These are phyloP conservation scores for Backusella macrospora DNA, from an alignment of 192 early-diverging fungal species.

Conservation along the genomic window DNA sequence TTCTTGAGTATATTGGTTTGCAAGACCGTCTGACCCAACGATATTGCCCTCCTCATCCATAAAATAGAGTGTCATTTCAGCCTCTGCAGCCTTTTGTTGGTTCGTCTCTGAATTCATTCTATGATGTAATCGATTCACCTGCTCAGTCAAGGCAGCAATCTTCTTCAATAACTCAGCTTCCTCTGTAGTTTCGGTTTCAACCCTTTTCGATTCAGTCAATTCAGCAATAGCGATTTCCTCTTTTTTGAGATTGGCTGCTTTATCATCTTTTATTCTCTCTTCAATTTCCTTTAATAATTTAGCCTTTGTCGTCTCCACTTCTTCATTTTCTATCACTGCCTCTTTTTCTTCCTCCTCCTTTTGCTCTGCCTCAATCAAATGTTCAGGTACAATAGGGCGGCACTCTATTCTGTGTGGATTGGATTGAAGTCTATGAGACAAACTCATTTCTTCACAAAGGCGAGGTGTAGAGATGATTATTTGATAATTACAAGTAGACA, in stretches of 20 bases:
- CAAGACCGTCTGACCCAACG: conserved; percentile 1
- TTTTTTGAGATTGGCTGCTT: neutral
- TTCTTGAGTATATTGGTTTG: neutral
- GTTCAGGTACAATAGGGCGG: conserved; percentile 63
- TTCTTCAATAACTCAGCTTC: neutral
- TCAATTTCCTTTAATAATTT: neutral
- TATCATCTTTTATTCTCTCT: neutral
- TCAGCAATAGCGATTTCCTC: neutral
- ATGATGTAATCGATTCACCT: conserved; percentile 12
- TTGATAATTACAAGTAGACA: conserved; percentile 72
- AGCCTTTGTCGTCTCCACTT: neutral
- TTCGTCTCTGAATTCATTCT: neutral
- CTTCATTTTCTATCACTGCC: too few relatives aligned
- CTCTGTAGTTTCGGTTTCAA: neutral
- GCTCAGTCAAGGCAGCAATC: conserved; percentile 19
- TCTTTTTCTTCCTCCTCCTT: neutral
- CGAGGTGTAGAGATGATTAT: conserved; percentile 76
- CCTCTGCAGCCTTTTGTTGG: neutral
- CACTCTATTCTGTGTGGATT: conserved; percentile 63
- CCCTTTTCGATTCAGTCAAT: neutral
- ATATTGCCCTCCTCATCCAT: conserved; percentile 22
- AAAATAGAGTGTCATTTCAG: conserved; percentile 3
- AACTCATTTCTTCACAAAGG: conserved; percentile 67
- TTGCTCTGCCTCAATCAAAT: conserved; percentile 15
- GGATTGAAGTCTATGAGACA: conserved; percentile 45